Evolutionary conservation across 768 basidiomycete species (phyloP).

Genomic region (Tricholoma furcatifolium): DNA sequence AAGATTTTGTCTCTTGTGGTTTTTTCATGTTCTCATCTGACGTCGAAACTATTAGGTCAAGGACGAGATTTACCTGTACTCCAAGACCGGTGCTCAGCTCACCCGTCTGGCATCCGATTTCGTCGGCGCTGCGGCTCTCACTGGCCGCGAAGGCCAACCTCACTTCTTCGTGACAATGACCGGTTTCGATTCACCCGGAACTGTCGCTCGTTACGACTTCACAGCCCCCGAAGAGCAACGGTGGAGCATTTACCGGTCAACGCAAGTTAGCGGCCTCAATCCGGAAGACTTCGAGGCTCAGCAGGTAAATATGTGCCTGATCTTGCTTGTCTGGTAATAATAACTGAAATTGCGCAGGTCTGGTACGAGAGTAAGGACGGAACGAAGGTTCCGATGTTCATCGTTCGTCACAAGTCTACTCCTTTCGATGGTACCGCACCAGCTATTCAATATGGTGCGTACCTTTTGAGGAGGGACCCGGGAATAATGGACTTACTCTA

Average conservation of each 20-base stretch:
- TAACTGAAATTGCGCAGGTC: constrained; percentile 36
- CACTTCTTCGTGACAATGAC: constrained; percentile 65
- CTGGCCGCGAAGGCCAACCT: constrained; percentile 47
- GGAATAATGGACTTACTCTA: not conserved
- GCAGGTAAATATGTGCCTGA: constrained; percentile 42
- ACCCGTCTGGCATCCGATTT: constrained; percentile 61
- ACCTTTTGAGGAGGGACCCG: not conserved
- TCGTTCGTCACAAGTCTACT: constrained; percentile 73
- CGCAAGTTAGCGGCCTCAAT: constrained; percentile 57
- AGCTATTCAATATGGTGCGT: constrained; percentile 71
- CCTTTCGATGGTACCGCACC: constrained; percentile 73
- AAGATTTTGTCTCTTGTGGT: constrained; percentile 19
- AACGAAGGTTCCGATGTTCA: constrained; percentile 81
- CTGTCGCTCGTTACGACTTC: constrained; percentile 65
- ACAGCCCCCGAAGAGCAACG: constrained; percentile 43
- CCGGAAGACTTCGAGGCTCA: constrained; percentile 67
- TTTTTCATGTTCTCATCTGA: not conserved
- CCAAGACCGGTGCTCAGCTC: constrained; percentile 49
- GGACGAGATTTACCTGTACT: constrained; percentile 76
- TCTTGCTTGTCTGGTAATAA: not conserved
- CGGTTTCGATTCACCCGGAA: constrained; percentile 73
- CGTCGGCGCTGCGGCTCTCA: constrained; percentile 61
- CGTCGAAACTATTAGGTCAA: constrained; percentile 51
- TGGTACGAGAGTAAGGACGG: constrained; percentile 83
- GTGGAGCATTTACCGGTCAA: constrained; percentile 59